Conservation (phyloP, 371 early-diverging fungal species). For the Chytridium lagenaria region DNA sequence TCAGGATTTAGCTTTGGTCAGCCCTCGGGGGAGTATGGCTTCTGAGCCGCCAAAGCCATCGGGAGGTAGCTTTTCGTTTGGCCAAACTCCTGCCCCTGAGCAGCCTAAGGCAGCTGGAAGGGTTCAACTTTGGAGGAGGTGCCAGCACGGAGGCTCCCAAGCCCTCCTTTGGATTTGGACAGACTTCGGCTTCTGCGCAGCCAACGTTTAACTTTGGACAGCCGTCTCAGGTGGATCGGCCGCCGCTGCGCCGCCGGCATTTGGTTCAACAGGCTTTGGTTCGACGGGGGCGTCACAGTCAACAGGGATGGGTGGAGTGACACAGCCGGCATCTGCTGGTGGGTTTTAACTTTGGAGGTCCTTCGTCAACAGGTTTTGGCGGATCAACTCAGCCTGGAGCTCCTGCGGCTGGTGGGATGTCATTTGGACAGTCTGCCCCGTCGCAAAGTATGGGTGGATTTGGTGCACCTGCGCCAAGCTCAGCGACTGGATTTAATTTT, state of each 20-base stretch:
- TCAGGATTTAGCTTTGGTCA: background rate
- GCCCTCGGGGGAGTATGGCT: background rate
- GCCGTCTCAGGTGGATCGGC: too few species aligned
- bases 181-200: background rate
- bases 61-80: background rate
- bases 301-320: too few species aligned
- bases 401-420: too few species aligned
- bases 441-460: too few species aligned
- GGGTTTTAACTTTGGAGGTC: background rate
- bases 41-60: background rate
- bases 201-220: background rate
- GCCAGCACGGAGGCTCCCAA: background rate
- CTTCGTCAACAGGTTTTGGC: background rate
- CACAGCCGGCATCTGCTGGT: background rate
- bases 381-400: slow-evolving; percentile 5
- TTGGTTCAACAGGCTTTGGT: background rate
- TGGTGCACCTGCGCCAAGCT: too few species aligned
- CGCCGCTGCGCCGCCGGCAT: background rate
- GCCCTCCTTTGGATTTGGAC: background rate
- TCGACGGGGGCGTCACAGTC: background rate
- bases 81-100: background rate
- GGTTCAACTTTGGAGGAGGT: background rate
- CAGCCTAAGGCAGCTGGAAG: background rate
- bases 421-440: too few species aligned
- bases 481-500: too few species aligned